These are phyloP conservation scores for Fragosphaeria purpurea DNA, from an alignment of 2,329 filamentous ascomycete species.

Conservation along the genomic window DNA sequence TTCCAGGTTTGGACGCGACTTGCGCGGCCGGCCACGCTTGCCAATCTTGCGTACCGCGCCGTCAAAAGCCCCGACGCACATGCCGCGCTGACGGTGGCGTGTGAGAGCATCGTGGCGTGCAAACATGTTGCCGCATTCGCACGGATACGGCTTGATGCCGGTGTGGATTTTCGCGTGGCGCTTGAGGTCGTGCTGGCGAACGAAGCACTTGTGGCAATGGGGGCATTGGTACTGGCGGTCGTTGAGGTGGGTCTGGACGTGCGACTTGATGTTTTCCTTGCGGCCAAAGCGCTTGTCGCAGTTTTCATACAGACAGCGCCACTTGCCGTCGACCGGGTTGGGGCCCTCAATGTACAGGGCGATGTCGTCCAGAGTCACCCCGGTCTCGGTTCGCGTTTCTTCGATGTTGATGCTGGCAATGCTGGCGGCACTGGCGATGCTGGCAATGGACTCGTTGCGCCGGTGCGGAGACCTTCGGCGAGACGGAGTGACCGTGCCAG, in stretches of 20 bases:
- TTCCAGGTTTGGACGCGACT: constrained; percentile 48
- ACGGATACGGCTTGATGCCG: constrained; percentile 89
- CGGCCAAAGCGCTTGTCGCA: constrained; percentile 90
- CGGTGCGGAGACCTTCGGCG: constrained; percentile 33
- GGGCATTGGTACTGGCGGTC: constrained; percentile 93
- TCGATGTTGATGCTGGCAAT: constrained; percentile 55
- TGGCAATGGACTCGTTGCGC: constrained; percentile 50
- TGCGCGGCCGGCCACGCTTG: constrained; percentile 54
- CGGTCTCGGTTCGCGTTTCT: constrained; percentile 63
- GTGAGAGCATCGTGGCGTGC: constrained; percentile 92
- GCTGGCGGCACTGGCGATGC: constrained; percentile 47
- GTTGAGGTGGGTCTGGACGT: constrained; percentile 95
- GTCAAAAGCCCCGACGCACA: constrained; percentile 93
- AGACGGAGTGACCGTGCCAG: constrained; percentile 16
- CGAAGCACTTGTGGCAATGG: constrained; percentile 89
- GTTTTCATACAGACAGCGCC: constrained; percentile 61
- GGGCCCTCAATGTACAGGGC: constrained; percentile 63
- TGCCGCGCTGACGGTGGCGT: constrained; percentile 84
- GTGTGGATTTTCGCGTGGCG: constrained; percentile 96
- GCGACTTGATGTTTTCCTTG: constrained; percentile 97
- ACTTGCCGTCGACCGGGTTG: constrained; percentile 64
- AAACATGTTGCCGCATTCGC: constrained; percentile 89
- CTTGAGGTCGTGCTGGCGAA: constrained; percentile 93
- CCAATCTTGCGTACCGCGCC: constrained; percentile 54
- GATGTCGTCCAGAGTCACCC: constrained; percentile 79